Evolutionary conservation across 2,329 filamentous ascomycete genomes (phyloP).

Genomic region (Colletotrichum cuscutae): DNA sequence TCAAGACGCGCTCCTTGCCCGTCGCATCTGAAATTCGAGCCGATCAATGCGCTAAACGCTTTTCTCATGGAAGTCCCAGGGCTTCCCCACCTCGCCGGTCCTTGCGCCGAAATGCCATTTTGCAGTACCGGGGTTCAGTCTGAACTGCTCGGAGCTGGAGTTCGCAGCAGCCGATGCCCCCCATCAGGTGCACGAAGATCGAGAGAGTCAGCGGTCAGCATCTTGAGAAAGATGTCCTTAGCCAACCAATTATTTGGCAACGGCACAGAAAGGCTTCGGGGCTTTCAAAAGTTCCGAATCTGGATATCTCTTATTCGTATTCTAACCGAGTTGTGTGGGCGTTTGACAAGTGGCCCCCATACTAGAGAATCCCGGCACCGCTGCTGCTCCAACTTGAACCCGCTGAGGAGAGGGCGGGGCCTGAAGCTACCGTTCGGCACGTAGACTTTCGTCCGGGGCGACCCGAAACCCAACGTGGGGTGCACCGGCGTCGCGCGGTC

Average conservation of each 20-base stretch:
- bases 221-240: no score
- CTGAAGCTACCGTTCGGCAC: background rate
- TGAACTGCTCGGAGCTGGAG: background rate
- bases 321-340: background rate
- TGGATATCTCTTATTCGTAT: constrained; percentile 16
- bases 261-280: background rate
- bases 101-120: constrained; percentile 14
- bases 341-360: background rate
- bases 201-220: background rate
- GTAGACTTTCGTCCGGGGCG: constrained; percentile 9
- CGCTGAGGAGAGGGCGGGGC: no score
- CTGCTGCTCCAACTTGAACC: background rate
- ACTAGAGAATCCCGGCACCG: background rate
- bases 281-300: background rate
- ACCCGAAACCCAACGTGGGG: constrained; percentile 22
- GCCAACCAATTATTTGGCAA: background rate
- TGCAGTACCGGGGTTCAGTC: background rate
- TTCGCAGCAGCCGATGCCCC: background rate
- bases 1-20: constrained; percentile 7
- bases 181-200: background rate
- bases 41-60: constrained; percentile 22
- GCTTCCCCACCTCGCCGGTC: constrained; percentile 15
- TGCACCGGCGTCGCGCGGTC: constrained; percentile 1
- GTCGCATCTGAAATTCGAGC: constrained; percentile 9
- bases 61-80: background rate